Evolutionary conservation across 1,284 basidiomycete genomes (phyloP).

Genomic region (Lentinus polychrous): DNA sequence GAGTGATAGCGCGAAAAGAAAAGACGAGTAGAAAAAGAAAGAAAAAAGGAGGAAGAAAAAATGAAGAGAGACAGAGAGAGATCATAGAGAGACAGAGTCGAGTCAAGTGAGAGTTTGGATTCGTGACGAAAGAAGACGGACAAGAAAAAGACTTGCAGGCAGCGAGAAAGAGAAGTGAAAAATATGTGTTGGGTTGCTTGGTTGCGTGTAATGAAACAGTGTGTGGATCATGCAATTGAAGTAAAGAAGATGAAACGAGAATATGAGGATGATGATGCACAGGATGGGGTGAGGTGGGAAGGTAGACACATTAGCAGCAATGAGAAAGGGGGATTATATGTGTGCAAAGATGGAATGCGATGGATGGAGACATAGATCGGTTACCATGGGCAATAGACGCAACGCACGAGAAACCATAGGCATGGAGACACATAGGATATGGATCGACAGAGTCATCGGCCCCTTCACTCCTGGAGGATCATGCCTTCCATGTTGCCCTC

Average conservation of each 20-base stretch:
- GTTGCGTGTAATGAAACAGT: constrained; percentile 8
- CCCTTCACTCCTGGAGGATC: constrained; percentile 36
- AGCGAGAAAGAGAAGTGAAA: constrained; percentile 17
- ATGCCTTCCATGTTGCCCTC: constrained; percentile 34
- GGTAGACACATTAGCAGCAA: neutral
- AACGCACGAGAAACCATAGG: neutral
- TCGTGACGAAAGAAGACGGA: constrained; percentile 11
- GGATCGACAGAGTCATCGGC: neutral
- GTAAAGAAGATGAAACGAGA: neutral
- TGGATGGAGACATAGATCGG: constrained; percentile 1
- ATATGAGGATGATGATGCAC: constrained; percentile 5
- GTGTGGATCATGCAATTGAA: constrained; percentile 4
- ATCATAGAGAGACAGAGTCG: constrained; percentile 6
- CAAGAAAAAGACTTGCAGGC: constrained; percentile 22
- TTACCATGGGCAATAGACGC: constrained; percentile 15
- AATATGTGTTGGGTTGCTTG: neutral
- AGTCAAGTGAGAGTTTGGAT: constrained; percentile 7
- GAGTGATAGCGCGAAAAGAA: constrained; percentile 2
- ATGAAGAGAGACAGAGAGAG: constrained; percentile 11
- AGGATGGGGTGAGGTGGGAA: constrained; percentile 3
- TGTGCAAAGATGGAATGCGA: constrained; percentile 5
- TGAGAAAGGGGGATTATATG: constrained; percentile 9
- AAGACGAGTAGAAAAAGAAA: no score
- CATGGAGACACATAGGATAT: constrained; percentile 2
- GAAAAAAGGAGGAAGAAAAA: neutral